Percentiles rank a stretch among this genome's conserved stretches.
phyloP scores from a whole-genome alignment of 495 filamentous ascomycete genomes.

The Xylaria bambusicola region DNA sequence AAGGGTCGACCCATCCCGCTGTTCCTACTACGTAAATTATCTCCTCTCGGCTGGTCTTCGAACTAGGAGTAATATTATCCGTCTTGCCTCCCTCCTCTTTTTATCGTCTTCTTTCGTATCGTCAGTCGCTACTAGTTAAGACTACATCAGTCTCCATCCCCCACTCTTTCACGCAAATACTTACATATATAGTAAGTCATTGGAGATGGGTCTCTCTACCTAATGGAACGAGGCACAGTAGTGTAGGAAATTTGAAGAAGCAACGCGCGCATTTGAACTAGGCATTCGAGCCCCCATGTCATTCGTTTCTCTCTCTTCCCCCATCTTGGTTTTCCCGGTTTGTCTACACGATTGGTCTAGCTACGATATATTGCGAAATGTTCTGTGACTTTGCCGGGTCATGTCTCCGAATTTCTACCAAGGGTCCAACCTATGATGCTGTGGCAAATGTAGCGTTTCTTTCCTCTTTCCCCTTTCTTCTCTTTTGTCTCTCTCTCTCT shows the following conservation, averaged over 20 bases:
- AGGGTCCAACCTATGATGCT: not conserved
- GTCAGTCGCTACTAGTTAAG: conserved; percentile 13
- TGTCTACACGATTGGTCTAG: conserved; percentile 11
- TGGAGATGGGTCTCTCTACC: conserved; percentile 11
- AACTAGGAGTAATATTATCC: not conserved
- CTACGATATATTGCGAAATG: conserved; percentile 5
- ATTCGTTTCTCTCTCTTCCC: conserved; percentile 9
- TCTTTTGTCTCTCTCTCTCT: no score
- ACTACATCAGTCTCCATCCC: not conserved
- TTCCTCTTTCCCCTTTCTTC: no score
- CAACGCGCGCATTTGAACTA: no score
- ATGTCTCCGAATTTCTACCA: conserved; percentile 14
- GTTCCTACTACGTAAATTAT: not conserved
- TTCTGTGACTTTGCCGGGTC: not conserved
- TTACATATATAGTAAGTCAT: no score
- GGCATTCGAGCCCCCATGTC: no score
- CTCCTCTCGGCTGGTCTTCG: conserved; percentile 8
- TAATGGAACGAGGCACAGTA: no score
- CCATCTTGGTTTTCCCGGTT: conserved; percentile 8
- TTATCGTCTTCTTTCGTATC: conserved; percentile 3
- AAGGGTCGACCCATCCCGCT: conserved; percentile 13
- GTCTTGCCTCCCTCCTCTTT: no score
- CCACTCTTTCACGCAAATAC: conserved; percentile 4
- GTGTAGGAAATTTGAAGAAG: no score
- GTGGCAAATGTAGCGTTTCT: not conserved